Base-by-base conservation (phyloP, 352 stramenopile species). In the Blastocystis sp. region DNA sequence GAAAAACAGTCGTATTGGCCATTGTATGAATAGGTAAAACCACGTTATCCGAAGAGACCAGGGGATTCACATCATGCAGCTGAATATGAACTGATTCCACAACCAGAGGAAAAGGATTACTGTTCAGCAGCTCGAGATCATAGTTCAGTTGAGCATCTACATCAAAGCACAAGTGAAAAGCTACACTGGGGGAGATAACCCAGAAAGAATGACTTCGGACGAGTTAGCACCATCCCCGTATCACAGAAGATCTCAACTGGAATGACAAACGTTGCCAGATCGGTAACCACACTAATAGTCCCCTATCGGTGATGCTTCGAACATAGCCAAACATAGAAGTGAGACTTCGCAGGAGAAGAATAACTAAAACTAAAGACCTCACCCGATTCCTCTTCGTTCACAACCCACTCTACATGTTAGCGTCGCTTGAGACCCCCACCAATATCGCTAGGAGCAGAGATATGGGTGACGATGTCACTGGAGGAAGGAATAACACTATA, bases 51-150 rank as follows among this genome's bases (percentile, higher is more conserved):
- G 66, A 13, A 23, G 15, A 18, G 50, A 37, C 29, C 7, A n/a
- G 15, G 13, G 56, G 39, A 20, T 55, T 13, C 15, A 53, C 39
- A 18, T 56, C 20, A 34, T 47, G 20, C 3, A 77, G 23, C 6
- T 53, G 66, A n/a, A 77, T 77, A 2, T 59, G 50, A 1, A 59
- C 50, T n/a, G 50, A 59, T n/a, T 59, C 50, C 50, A 59, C 50
- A 1, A 59, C 50, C 50, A 59, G 50, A 20, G 53, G 50, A 9
- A 34, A 37, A 4, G 47, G 3, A 43, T 84, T 84, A 34, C 73
- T 84, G 50, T 84, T 84, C 34, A 84, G 73, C 18, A 84, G n/a
- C 50, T 84, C 73, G 8, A 84, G 56, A 20, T 23, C 34, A 15
- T 23, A 34, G 13, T 53, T 45, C 39, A 55, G 7, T n/a, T 39